Conservation (phyloP, 495 filamentous ascomycete genomes). For the Collariella sp. region DNA sequence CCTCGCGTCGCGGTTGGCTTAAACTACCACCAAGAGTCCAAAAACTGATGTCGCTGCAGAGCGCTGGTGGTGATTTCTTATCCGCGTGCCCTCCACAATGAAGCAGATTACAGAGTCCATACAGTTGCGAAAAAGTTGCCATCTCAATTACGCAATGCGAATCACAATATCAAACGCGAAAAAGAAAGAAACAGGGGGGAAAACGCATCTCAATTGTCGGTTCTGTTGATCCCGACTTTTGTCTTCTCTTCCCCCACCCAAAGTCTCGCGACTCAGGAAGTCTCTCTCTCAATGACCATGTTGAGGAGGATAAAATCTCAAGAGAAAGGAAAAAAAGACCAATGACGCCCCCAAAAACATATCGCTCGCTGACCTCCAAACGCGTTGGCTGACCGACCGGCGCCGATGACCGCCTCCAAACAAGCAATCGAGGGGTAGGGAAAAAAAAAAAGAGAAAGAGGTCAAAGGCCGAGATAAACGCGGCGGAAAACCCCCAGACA, state of each 20-base stretch:
- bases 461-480: too few species aligned
- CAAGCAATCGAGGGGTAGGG: too few species aligned
- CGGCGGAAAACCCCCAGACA: too few species aligned
- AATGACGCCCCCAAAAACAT: neutral
- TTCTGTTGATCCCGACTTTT: constrained; percentile 4
- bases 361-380: neutral
- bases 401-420: neutral
- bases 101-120: neutral
- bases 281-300: neutral
- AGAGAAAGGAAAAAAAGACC: neutral
- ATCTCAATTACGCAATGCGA: too few species aligned
- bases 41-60: neutral
- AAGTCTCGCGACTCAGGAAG: neutral
- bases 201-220: neutral
- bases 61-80: neutral
- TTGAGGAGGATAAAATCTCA: neutral
- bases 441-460: too few species aligned
- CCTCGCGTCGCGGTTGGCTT: constrained; percentile 49
- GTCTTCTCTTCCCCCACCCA: neutral
- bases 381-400: neutral
- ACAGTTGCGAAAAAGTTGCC: too few species aligned
- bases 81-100: neutral
- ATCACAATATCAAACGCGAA: too few species aligned
- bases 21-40: neutral
- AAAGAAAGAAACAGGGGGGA: neutral